phyloP scores from a whole-genome alignment of 805 yeast species.

The Scheffersomyces stipitis region DNA sequence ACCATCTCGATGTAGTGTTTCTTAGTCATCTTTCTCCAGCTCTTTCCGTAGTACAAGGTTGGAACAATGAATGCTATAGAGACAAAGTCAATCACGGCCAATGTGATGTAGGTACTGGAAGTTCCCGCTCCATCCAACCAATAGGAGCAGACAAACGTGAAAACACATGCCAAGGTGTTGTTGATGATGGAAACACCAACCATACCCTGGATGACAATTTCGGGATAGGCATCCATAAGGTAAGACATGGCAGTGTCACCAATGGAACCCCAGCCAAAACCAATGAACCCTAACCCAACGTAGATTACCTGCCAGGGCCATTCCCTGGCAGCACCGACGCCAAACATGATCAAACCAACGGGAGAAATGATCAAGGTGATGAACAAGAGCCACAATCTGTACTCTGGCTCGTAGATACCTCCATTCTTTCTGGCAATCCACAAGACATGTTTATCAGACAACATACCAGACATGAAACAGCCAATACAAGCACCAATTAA shows the following conservation, averaged over 20 bases:
- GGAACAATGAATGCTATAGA: constrained; percentile 31
- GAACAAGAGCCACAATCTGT: constrained; percentile 34
- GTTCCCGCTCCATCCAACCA: constrained; percentile 38
- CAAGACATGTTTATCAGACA: constrained; percentile 33
- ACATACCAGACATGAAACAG: constrained; percentile 35
- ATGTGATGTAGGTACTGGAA: constrained; percentile 34
- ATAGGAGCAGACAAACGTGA: constrained; percentile 39
- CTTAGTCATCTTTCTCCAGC: constrained; percentile 32
- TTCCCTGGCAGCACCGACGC: constrained; percentile 34
- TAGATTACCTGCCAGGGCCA: constrained; percentile 41
- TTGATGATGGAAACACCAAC: constrained; percentile 39
- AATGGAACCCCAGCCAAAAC: constrained; percentile 38
- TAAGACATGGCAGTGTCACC: constrained; percentile 41
- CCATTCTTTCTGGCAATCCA: constrained; percentile 38
- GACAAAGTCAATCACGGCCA: constrained; percentile 36
- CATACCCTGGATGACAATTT: constrained; percentile 41
- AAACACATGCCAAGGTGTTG: constrained; percentile 37
- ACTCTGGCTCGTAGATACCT: constrained; percentile 39
- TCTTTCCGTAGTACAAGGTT: constrained; percentile 33
- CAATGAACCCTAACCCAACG: constrained; percentile 37
- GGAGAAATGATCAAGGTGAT: constrained; percentile 37
- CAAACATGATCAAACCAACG: constrained; percentile 35
- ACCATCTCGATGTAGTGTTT: constrained; percentile 11
- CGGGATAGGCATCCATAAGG: constrained; percentile 42
- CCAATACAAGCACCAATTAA: constrained; percentile 41